These are phyloP conservation scores for Lolium multiflorum DNA, from an alignment of 176 grass and related monocot genomes.

Conservation along the genomic window DNA sequence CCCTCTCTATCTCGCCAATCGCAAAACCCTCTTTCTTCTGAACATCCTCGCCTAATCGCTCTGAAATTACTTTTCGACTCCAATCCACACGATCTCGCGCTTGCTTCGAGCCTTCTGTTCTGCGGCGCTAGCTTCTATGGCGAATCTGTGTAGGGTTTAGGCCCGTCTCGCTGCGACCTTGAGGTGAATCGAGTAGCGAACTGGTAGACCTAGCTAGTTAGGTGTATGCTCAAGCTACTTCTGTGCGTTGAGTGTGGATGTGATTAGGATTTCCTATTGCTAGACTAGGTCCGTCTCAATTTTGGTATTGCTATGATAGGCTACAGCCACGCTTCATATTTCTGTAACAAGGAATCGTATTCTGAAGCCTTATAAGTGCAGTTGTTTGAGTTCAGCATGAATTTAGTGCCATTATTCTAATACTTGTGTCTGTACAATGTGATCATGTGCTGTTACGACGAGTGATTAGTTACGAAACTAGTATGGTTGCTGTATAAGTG, in stretches of 20 bases:
- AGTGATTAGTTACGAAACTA: neutral
- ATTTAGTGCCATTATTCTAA: neutral
- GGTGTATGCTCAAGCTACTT: conserved; percentile 19
- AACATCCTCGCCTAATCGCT: neutral
- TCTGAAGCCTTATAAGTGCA: neutral
- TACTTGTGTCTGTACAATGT: neutral
- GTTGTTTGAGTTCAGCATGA: neutral
- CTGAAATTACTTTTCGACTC: neutral
- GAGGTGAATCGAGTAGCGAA: neutral
- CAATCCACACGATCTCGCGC: neutral
- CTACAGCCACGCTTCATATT: neutral
- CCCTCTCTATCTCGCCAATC: neutral
- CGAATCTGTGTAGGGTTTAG: conserved; percentile 16
- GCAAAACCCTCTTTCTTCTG: conserved; percentile 18
- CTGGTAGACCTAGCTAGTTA: conserved; percentile 38
- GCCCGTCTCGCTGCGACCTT: neutral
- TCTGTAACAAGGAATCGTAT: neutral
- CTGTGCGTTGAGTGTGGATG: neutral
- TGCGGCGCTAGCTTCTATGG: neutral
- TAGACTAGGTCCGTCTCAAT: neutral
- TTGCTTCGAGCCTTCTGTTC: conserved; percentile 13
- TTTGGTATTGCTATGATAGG: neutral
- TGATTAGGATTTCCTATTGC: neutral
- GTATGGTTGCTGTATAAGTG: neutral
- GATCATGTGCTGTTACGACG: neutral